Evolutionary conservation across 75 land plant genomes (phyloP), one percentile per base, ranked within the genome.

Genomic region (Larix kaempferi): DNA sequence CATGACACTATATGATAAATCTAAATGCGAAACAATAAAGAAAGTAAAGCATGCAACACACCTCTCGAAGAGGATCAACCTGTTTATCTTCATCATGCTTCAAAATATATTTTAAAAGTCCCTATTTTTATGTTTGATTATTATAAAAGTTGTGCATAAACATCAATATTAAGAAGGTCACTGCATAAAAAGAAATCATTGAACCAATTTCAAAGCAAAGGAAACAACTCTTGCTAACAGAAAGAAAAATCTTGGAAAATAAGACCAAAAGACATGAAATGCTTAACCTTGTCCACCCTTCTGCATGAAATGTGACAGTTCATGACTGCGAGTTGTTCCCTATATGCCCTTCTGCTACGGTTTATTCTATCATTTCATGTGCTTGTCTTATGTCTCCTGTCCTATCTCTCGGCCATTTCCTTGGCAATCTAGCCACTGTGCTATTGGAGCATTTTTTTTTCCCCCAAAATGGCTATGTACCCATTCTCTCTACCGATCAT

Each of bases 11-110:
- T 17, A 41, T 44, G 23, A 44, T 16, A 23, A 54, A n/a, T 8
- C 4, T 74, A 11, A 74, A 74, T n/a, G 16, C 12, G n/a, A 74
- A 58, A 54, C 16, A 55, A 10, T 27, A 74, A 74, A 74, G 14
- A 56, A 78, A 25, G 71, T 10, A 15, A 14, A 74, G 27, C 25
- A 56, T 63, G 12, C 8, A 33, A 35, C 80, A 57, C 56, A 98
- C 99, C 91, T 98, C 98, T 35, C 95, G 88, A 59, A 98, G 85
- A 56, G 91, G 80, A 65, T 84, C 84, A 14, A 98, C 96, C 65
- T 82, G 75, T 79, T 81, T 95, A 78, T 93, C 98, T 84, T 98
- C 99, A 44, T 93, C 88, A 82, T 98, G 98, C 19, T 91, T 80
- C 16, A 90, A 62, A 15, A 93, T 84, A 84, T 81, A 98, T 49